phyloP scores from a whole-genome alignment of 2,329 filamentous ascomycete species.

The Penicillium sp. region DNA sequence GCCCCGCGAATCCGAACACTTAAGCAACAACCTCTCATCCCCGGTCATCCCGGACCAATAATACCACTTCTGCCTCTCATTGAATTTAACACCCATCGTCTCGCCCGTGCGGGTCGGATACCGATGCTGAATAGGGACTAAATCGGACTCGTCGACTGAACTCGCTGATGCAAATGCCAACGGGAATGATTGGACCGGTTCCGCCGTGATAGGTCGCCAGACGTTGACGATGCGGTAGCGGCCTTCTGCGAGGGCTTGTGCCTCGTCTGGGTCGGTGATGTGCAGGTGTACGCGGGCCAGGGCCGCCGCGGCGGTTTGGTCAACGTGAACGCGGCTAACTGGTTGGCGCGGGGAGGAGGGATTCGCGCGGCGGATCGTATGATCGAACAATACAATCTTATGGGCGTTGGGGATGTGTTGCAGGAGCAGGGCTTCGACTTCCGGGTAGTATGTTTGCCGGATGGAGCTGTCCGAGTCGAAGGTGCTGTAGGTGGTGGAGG shows the following conservation, averaged over 20 bases:
- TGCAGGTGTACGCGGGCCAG: conserved; percentile 68
- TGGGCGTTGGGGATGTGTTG: conserved; percentile 66
- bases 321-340: conserved; percentile 75
- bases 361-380: conserved; percentile 74
- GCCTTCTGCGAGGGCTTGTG: conserved; percentile 63
- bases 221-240: conserved; percentile 86
- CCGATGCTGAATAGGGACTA: conserved; percentile 72
- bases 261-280: conserved; percentile 62
- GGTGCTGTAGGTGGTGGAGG: conserved; percentile 54
- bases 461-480: conserved; percentile 72
- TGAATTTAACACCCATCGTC: conserved; percentile 68
- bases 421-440: conserved; percentile 73
- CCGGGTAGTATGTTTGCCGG: conserved; percentile 75
- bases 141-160: conserved; percentile 57
- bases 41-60: conserved; percentile 79
- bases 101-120: conserved; percentile 72
- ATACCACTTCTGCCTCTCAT: conserved; percentile 68
- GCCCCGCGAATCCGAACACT: conserved; percentile 66
- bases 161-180: conserved; percentile 60
- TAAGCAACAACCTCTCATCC: conserved; percentile 70
- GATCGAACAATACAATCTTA: conserved; percentile 77
- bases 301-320: conserved; percentile 72
- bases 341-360: conserved; percentile 65
- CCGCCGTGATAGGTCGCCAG: conserved; percentile 68
- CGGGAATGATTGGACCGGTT: conserved; percentile 58